A percentile compares a stretch with the other conserved stretches of the same genome.
These are phyloP conservation scores for Cercospora nicotianae DNA, from an alignment of 2,329 filamentous ascomycete species.

Conservation along the genomic window DNA sequence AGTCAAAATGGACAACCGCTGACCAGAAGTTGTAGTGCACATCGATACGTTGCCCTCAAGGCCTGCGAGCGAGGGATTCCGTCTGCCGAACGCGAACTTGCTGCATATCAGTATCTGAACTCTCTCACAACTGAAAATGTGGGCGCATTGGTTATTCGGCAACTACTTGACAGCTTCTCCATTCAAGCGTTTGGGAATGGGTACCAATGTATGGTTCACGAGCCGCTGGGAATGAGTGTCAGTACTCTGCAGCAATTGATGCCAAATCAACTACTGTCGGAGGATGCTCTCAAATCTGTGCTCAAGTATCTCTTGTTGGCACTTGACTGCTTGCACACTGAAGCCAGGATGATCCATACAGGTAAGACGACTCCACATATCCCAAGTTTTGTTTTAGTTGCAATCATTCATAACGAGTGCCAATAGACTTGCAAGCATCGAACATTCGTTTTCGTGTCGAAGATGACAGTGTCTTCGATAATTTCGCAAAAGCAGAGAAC, in stretches of 20 bases:
- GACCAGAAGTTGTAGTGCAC: not conserved
- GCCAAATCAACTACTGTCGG: not conserved
- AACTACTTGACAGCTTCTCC: slow-evolving; percentile 1
- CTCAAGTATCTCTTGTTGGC: not conserved
- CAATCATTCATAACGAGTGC: no score
- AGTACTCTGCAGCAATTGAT: not conserved
- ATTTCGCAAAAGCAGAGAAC: slow-evolving; percentile 23
- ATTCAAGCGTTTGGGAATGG: not conserved
- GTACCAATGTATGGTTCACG: slow-evolving; percentile 5
- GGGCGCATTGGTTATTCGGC: slow-evolving; percentile 1
- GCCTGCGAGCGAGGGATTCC: slow-evolving; percentile 13
- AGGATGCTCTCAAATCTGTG: slow-evolving; percentile 5
- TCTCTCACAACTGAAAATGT: not conserved
- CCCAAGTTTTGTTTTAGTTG: no score
- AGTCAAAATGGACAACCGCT: not conserved
- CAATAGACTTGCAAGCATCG: slow-evolving; percentile 27
- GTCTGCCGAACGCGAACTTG: slow-evolving; percentile 4
- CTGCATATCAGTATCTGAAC: slow-evolving; percentile 9
- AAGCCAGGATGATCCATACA: slow-evolving; percentile 8
- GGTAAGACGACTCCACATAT: slow-evolving; percentile 1
- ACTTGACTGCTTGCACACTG: slow-evolving; percentile 7
- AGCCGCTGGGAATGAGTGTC: slow-evolving; percentile 2
- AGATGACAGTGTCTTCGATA: slow-evolving; percentile 23
- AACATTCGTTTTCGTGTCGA: slow-evolving; percentile 29
- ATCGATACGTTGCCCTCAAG: slow-evolving; percentile 12